phyloP scores from a whole-genome alignment of 805 yeast genomes.

The Candida chauliodis region DNA sequence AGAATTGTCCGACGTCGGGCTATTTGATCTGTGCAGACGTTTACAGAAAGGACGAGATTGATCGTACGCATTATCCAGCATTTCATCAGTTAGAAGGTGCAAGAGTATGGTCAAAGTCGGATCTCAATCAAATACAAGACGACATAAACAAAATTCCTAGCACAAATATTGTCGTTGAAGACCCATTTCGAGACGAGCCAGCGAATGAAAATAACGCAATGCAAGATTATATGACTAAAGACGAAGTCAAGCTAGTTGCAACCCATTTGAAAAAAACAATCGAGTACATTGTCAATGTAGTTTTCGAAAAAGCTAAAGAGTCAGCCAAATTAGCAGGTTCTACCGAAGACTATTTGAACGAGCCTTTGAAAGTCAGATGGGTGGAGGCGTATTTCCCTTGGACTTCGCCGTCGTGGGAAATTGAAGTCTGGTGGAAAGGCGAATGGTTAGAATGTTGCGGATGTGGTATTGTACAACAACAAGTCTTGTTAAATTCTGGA shows the following conservation, averaged over 20 bases:
- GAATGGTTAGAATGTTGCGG: conserved; percentile 98
- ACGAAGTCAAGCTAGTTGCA: conserved; percentile 66
- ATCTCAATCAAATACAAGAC: conserved; percentile 26
- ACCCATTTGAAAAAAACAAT: conserved; percentile 81
- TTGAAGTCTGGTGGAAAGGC: conserved; percentile 98
- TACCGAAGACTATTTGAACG: conserved; percentile 53
- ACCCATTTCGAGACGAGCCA: conserved; percentile 48
- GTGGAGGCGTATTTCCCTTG: conserved; percentile 94
- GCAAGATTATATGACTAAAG: conserved; percentile 69
- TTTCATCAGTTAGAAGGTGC: conserved; percentile 99
- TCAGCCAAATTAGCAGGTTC: conserved; percentile 62
- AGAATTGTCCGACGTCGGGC: conserved; percentile 66
- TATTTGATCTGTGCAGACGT: conserved; percentile 94
- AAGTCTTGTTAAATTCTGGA: conserved; percentile 72
- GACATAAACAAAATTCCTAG: conserved; percentile 68
- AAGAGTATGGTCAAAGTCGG: conserved; percentile 66
- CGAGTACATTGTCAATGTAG: conserved; percentile 77
- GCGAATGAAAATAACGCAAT: conserved; percentile 68
- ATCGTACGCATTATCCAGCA: conserved; percentile 93
- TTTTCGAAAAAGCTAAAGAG: conserved; percentile 67
- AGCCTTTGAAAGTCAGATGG: conserved; percentile 88
- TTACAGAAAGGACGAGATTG: conserved; percentile 92
- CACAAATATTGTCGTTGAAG: conserved; percentile 72
- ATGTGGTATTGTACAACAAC: conserved; percentile 83
- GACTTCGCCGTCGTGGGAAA: conserved; percentile 98